Evolutionary conservation across 2,329 filamentous ascomycete genomes (phyloP).

Genomic region (Massarina eburnea): DNA sequence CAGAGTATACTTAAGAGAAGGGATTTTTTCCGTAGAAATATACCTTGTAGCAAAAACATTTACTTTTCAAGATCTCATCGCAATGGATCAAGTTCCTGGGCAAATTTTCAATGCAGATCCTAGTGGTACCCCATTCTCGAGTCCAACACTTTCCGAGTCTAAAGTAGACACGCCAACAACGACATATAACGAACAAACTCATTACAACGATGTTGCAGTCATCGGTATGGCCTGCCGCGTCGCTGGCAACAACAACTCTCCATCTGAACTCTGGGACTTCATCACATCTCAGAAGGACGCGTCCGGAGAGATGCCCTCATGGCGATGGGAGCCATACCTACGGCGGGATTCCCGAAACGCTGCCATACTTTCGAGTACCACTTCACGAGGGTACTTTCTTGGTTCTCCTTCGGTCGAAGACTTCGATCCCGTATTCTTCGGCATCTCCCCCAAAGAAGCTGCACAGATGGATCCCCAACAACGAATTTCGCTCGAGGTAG

Average conservation of each 20-base stretch:
- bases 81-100: no score
- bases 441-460: constrained; percentile 20
- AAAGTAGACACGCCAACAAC: no score
- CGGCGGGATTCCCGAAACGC: constrained; percentile 6
- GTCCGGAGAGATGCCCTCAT: constrained; percentile 5
- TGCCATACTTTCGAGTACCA: constrained; percentile 5
- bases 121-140: no score
- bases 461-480: constrained; percentile 28
- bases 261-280: constrained; percentile 20
- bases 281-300: constrained; percentile 13
- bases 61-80: no score
- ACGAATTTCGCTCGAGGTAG: constrained; percentile 22
- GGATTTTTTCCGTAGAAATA: no score
- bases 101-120: no score
- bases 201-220: no score
- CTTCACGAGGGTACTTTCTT: constrained; percentile 15
- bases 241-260: not conserved
- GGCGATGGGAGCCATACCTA: constrained; percentile 6
- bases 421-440: constrained; percentile 40
- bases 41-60: no score
- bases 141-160: no score
- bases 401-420: constrained; percentile 30
- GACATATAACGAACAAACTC: no score
- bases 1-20: no score
- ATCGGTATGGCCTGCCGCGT: not conserved